Evolutionary conservation across 2,329 filamentous ascomycete species (phyloP).

Genomic region (Neurospora crassa): DNA sequence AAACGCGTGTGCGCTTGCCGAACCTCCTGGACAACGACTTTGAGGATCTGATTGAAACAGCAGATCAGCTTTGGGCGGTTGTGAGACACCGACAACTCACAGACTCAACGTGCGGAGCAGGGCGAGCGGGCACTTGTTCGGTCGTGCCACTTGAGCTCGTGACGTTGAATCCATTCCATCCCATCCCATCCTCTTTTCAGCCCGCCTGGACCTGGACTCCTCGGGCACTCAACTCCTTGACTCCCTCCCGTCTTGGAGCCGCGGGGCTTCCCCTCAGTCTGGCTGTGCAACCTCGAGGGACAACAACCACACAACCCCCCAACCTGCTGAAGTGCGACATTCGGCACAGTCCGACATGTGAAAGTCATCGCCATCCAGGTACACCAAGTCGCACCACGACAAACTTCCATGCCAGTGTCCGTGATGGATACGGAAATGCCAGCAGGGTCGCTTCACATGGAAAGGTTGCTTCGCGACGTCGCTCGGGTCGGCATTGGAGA

Average conservation of each 20-base stretch:
- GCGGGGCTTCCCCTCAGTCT: not conserved
- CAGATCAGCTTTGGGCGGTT: conserved; percentile 1
- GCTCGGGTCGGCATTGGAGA: not conserved
- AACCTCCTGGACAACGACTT: conserved; percentile 1
- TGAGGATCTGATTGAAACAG: conserved; percentile 5
- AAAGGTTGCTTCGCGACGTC: not conserved
- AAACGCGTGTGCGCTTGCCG: not conserved
- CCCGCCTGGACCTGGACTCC: not conserved
- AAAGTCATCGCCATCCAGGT: conserved; percentile 1
- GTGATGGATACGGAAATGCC: not conserved
- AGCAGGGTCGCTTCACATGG: not conserved
- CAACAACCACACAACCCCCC: not conserved
- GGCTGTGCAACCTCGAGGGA: not conserved
- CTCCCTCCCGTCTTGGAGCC: not conserved
- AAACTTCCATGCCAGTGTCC: conserved; percentile 1
- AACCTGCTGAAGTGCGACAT: not conserved
- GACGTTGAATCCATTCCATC: not conserved
- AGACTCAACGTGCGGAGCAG: not conserved
- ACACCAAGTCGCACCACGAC: conserved; percentile 1
- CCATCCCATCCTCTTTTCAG: not conserved
- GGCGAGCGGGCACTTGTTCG: not conserved
- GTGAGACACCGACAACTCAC: not conserved
- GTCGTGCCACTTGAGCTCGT: not conserved
- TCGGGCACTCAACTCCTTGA: not conserved
- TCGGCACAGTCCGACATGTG: conserved; percentile 5